Evolutionary conservation across 495 filamentous ascomycete genomes (phyloP), one percentile per base, ranked within the genome.

Genomic region (Pseudomonodictys pantanalensis): DNA sequence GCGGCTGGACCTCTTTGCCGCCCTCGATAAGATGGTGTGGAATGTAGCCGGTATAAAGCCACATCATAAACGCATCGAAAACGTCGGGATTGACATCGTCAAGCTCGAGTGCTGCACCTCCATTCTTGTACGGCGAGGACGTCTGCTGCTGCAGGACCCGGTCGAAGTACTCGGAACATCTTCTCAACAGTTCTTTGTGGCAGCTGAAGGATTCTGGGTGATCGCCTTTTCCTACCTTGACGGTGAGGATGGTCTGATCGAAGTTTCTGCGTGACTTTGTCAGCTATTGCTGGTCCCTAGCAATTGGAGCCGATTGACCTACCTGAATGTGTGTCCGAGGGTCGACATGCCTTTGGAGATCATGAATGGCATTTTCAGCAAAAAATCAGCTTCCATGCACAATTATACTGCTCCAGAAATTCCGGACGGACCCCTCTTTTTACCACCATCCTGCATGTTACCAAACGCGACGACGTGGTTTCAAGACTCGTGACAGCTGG

Each of bases 11-110:
- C 24, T 60, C 58, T 23, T 54, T 60, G 2, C 58, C 28, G 2
- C 58, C 58, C 24, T 60, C 58, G 18, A 60, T 60, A 15, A 60
- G 58, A 49, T 60, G 58, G 25, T 60, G 58, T n/a, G 58, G 58
- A 33, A 60, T 60, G 12, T 48, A 22, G 11, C 58, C 58, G 6
- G 58, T 60, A 23, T 60, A 60, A 9, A 60, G 50, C 58, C 58
- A 60, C 25, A 60, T 26, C 58, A 60, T 60, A 50, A 60, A 60
- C 11, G 58, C 58, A 54, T 60, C 58, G 30, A 60, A 60, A 32
- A 60, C 58, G 28, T 60, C 58, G 17, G 58, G 58, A 38, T 46
- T 38, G 23, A 50, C 49, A 28, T 60, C 58, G 25, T 48, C 58
- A 23, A 60, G 50, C 43, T 60, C 58, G 18, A 60, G 49, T 11